A percentile compares a stretch with the other conserved stretches of the same genome.
Evolutionary conservation across 352 stramenopile species (phyloP).

Genomic region (Phytophthora cryptogea): DNA sequence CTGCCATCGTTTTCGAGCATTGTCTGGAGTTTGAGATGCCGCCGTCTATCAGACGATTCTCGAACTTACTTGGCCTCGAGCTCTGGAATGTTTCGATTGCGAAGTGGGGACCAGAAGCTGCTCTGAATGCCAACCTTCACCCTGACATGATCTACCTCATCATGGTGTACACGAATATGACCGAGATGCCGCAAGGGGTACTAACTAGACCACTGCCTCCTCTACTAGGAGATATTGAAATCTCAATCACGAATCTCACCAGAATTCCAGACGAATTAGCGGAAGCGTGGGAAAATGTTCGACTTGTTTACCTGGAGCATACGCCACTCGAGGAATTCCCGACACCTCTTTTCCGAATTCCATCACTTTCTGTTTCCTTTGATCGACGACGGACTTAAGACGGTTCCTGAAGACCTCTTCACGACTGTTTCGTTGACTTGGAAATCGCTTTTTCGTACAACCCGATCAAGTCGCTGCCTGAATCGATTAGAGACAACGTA

Average conservation of each 20-base stretch:
- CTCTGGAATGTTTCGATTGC: slow-evolving; percentile 58
- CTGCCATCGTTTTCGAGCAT: slow-evolving; percentile 49
- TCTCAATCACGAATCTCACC: slow-evolving; percentile 44
- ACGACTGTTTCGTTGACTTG: slow-evolving; percentile 19
- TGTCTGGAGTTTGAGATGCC: slow-evolving; percentile 46
- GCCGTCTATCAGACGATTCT: slow-evolving; percentile 34
- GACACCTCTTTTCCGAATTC: slow-evolving; percentile 27
- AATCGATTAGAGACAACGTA: slow-evolving; percentile 11
- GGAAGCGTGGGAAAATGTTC: slow-evolving; percentile 28
- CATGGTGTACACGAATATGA: slow-evolving; percentile 58
- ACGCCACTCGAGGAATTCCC: slow-evolving; percentile 37
- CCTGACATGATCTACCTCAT: slow-evolving; percentile 42
- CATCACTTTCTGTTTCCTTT: slow-evolving; percentile 33
- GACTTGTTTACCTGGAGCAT: slow-evolving; percentile 43
- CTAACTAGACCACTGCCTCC: slow-evolving; percentile 33
- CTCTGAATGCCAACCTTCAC: slow-evolving; percentile 38
- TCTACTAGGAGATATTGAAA: slow-evolving; percentile 53
- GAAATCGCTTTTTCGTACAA: slow-evolving; percentile 37
- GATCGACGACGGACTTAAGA: slow-evolving; percentile 26
- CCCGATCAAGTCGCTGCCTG: slow-evolving; percentile 32
- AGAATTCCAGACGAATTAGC: slow-evolving; percentile 33
- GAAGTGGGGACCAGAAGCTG: slow-evolving; percentile 40
- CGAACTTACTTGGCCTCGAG: slow-evolving; percentile 55
- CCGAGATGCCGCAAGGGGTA: slow-evolving; percentile 38
- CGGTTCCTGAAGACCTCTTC: slow-evolving; percentile 29